phyloP scores from a whole-genome alignment of 1,139 yeast species.

The Candida pseudoviswanathii region DNA sequence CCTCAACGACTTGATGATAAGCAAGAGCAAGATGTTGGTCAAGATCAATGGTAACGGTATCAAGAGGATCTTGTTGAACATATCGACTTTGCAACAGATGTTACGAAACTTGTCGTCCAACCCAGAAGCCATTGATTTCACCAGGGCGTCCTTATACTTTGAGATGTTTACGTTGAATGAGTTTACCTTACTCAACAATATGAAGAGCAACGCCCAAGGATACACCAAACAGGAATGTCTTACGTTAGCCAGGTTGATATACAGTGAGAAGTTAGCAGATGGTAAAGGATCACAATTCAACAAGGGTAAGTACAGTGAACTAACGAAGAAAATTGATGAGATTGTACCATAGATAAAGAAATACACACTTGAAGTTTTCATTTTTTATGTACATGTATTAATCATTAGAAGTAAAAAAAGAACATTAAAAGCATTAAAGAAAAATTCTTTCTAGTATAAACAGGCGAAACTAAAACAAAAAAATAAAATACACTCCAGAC shows the following conservation, averaged over 20 bases:
- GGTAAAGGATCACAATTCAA: slow-evolving; percentile 44
- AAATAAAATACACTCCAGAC: neutral
- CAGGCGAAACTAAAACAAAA: neutral
- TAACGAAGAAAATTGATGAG: slow-evolving; percentile 30
- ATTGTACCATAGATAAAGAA: neutral
- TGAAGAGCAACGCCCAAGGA: slow-evolving; percentile 20
- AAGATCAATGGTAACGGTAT: slow-evolving; percentile 68
- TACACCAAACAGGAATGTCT: slow-evolving; percentile 29
- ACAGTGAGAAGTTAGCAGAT: slow-evolving; percentile 48
- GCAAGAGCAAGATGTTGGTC: slow-evolving; percentile 58
- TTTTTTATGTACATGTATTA: neutral
- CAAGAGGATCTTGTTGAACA: slow-evolving; percentile 65
- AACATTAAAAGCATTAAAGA: too few relatives aligned
- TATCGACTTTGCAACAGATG: slow-evolving; percentile 75
- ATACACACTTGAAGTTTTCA: neutral
- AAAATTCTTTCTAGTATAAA: too few relatives aligned
- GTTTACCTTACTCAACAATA: slow-evolving; percentile 29
- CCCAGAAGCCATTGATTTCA: slow-evolving; percentile 63
- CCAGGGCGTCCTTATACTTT: slow-evolving; percentile 59
- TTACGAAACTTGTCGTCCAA: slow-evolving; percentile 61
- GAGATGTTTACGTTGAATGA: slow-evolving; percentile 53
- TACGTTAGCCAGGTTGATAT: slow-evolving; percentile 43
- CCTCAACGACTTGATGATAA: slow-evolving; percentile 58
- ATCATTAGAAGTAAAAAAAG: too few relatives aligned
- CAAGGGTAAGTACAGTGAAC: slow-evolving; percentile 41